These are phyloP conservation scores for Tremellales sp. DNA, from an alignment of 1,284 basidiomycete genomes.

Conservation along the genomic window DNA sequence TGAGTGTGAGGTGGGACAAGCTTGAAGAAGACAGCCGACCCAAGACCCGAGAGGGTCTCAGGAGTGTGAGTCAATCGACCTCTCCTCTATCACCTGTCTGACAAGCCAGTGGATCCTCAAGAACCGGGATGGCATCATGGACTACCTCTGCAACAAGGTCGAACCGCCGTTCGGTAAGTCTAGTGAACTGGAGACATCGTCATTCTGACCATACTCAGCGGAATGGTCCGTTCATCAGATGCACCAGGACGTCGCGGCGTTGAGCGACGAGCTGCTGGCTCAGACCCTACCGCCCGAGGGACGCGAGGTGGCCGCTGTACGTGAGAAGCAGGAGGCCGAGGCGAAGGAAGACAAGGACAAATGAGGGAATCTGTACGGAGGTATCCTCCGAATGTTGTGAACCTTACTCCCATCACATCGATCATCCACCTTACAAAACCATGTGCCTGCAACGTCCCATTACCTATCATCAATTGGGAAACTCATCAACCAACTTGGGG, in stretches of 20 bases:
- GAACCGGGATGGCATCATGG: slow-evolving; percentile 13
- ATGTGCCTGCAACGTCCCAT: too few relatives aligned
- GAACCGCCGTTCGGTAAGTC: slow-evolving; percentile 39
- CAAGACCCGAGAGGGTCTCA: slow-evolving; percentile 20
- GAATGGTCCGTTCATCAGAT: slow-evolving; percentile 29
- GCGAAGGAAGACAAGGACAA: slow-evolving; percentile 6
- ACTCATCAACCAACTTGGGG: slow-evolving; percentile 1
- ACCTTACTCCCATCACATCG: too few relatives aligned
- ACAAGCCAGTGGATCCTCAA: slow-evolving; percentile 26
- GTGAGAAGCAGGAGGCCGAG: slow-evolving; percentile 10
- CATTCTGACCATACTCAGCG: neutral
- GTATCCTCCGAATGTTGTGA: too few relatives aligned
- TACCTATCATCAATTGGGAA: too few relatives aligned
- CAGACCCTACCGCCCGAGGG: slow-evolving; percentile 20
- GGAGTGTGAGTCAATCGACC: slow-evolving; percentile 22
- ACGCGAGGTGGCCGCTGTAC: too few relatives aligned
- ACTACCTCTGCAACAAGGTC: slow-evolving; percentile 18
- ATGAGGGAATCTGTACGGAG: too few relatives aligned
- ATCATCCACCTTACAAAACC: too few relatives aligned
- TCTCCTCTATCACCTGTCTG: neutral
- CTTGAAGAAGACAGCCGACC: slow-evolving; percentile 20
- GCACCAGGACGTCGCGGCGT: slow-evolving; percentile 26
- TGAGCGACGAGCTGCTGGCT: slow-evolving; percentile 31
- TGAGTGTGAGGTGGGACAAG: slow-evolving; percentile 28
- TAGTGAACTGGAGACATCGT: neutral